phyloP scores from a whole-genome alignment of 1,284 basidiomycete genomes.

The Cystobasidiaceae sp. region DNA sequence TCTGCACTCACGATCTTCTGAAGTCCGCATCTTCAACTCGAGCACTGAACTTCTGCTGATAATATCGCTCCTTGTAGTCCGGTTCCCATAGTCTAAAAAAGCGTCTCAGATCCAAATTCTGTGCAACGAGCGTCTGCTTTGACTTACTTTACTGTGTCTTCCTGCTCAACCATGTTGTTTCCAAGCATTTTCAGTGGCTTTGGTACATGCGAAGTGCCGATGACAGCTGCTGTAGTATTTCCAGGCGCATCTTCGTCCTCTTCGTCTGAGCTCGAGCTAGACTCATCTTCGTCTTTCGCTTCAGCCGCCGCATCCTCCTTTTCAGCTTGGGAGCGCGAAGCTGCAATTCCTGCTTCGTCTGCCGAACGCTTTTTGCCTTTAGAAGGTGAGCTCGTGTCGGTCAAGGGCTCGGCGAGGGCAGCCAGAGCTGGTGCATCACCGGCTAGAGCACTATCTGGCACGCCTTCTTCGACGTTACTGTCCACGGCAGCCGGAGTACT shows the following conservation, averaged over 20 bases:
- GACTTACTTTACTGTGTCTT: constrained; percentile 82
- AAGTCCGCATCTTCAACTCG: constrained; percentile 67
- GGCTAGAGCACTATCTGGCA: constrained; percentile 20
- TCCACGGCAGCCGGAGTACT: constrained; percentile 9
- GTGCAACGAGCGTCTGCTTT: constrained; percentile 55
- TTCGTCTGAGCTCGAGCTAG: constrained; percentile 36
- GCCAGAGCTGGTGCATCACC: constrained; percentile 27
- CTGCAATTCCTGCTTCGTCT: constrained; percentile 49
- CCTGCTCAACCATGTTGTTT: constrained; percentile 81
- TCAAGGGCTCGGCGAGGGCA: constrained; percentile 53
- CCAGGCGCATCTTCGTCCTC: constrained; percentile 65
- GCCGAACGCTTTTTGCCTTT: constrained; percentile 65
- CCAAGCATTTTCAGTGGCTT: constrained; percentile 52
- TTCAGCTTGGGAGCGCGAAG: constrained; percentile 35
- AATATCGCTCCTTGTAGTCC: constrained; percentile 93
- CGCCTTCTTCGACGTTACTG: constrained; percentile 27
- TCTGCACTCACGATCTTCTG: constrained; percentile 62
- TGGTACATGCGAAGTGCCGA: constrained; percentile 49
- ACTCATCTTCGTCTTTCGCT: constrained; percentile 57
- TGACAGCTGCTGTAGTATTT: constrained; percentile 40
- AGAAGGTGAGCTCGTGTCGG: constrained; percentile 68
- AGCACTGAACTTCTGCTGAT: constrained; percentile 85
- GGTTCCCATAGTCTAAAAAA: constrained; percentile 78
- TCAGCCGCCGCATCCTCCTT: constrained; percentile 62
- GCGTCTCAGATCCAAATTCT: neutral